Evolutionary conservation across 345 rosid species (phyloP), one percentile per base, ranked within the genome.

Genomic region (Geranium brycei): DNA sequence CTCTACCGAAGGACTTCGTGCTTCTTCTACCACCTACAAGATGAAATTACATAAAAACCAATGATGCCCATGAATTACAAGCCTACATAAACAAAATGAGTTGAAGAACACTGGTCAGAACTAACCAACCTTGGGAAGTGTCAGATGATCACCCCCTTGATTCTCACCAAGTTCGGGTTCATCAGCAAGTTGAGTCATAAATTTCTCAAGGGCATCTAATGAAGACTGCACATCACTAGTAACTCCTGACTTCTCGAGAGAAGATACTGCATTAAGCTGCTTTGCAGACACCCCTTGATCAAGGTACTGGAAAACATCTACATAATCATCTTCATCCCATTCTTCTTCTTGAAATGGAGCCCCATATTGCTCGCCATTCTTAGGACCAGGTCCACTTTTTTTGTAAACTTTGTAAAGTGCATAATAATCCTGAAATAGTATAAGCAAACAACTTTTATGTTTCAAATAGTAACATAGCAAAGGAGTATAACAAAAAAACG

Each of bases 371-470:
- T 84, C 96, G 65, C 98, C 98, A 17, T 92, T 89, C 75, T 92
- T 89, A 5, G 98, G 98, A 69, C 98, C 96, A 76, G 91, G 81
- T 59, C 98, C 98, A 67, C 96, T 92, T 62, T 92, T 92, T 71
- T 89, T 92, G 71, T 28, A 92, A 62, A 82, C 75, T 78, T 92
- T 92, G 70, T 85, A 87, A 66, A 92, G 89, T 59, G 86, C 93
- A 74, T 71, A 92, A 75, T 78, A 82, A 58, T 84, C 91, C 82
- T 84, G 76, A 68, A 64, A 73, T 53, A 16, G 10, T 23, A 59
- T 17, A 17, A 51, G 56, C 56, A 62, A 56, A 31, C 57, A 31
- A 59, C 12, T 58, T 64, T 47, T 30, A 30, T 23, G 53, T 13
- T 32, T 19, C 30, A 62, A n/a, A 38, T 57, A 72, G 63, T 57